Conservation (phyloP, 257 asterid species). For the Solanum corneliomulleri region DNA sequence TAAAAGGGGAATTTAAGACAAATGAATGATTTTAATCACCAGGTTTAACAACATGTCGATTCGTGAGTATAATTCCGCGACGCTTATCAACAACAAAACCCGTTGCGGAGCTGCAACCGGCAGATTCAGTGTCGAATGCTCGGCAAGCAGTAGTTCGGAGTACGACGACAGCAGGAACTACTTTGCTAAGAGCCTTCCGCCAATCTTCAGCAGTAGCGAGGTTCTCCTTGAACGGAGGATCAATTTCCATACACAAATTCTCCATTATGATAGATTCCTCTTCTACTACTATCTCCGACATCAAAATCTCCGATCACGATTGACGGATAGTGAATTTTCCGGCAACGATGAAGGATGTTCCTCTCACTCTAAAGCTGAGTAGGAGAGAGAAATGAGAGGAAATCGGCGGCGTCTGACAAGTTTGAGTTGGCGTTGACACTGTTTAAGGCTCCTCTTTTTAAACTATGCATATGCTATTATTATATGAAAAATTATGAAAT, state of each 20-base stretch:
- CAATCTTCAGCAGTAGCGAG: conserved; percentile 88
- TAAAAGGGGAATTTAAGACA: background rate
- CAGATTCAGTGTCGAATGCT: conserved; percentile 90
- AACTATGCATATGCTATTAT: background rate
- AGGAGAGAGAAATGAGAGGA: background rate
- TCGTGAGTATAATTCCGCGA: conserved; percentile 92
- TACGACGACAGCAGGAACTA: conserved; percentile 96
- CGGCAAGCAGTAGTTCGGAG: conserved; percentile 95
- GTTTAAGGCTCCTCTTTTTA: background rate
- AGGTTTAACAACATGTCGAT: conserved; percentile 94
- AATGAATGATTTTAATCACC: conserved; percentile 21
- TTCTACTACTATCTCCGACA: conserved; percentile 30
- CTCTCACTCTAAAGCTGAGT: background rate
- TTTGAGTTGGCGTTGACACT: background rate
- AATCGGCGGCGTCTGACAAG: background rate
- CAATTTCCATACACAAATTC: conserved; percentile 78
- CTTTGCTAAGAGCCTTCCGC: conserved; percentile 78
- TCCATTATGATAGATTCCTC: conserved; percentile 49
- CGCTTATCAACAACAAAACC: conserved; percentile 90
- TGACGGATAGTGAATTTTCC: background rate
- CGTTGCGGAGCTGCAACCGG: conserved; percentile 89
- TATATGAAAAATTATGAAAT: too few species aligned
- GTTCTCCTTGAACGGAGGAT: conserved; percentile 64
- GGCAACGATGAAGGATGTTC: background rate
- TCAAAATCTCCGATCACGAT: conserved; percentile 33